Percentiles rank a stretch among this genome's conserved stretches.
Evolutionary conservation across 768 basidiomycete genomes (phyloP).

Genomic region (Rhodotorula babjevae): DNA sequence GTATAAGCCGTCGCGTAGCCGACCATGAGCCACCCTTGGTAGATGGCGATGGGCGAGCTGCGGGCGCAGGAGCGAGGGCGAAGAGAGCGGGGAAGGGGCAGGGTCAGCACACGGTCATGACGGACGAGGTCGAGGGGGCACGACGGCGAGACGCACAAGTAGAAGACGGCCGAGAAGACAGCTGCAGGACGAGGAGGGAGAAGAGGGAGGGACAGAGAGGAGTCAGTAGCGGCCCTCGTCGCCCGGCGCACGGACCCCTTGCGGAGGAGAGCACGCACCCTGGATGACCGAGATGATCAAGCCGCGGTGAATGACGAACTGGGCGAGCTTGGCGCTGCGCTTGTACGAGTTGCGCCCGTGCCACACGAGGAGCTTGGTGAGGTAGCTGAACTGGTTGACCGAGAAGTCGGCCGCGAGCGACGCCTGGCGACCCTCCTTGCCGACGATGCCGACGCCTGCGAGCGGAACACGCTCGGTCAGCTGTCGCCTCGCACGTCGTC

Average conservation of each 20-base stretch:
- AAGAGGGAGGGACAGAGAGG: background rate
- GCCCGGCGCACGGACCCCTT: too few relatives aligned
- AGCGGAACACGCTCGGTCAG: background rate
- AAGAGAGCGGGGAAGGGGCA: too few relatives aligned
- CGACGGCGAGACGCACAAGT: slow-evolving; percentile 39
- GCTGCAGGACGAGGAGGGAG: background rate
- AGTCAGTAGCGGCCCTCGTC: background rate
- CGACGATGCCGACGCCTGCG: slow-evolving; percentile 90
- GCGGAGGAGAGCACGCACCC: slow-evolving; percentile 62
- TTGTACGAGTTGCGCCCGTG: slow-evolving; percentile 98
- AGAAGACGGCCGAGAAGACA: slow-evolving; percentile 46
- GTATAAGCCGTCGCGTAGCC: slow-evolving; percentile 62
- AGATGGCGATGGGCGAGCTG: slow-evolving; percentile 87
- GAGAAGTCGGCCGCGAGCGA: slow-evolving; percentile 99
- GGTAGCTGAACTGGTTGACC: slow-evolving; percentile 89
- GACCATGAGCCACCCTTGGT: slow-evolving; percentile 96
- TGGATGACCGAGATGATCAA: slow-evolving; percentile 97
- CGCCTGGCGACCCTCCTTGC: slow-evolving; percentile 97
- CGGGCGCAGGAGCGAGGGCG: slow-evolving; percentile 43
- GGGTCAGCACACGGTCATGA: background rate
- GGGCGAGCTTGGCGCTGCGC: slow-evolving; percentile 92
- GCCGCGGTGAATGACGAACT: slow-evolving; percentile 82
- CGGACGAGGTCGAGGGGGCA: slow-evolving; percentile 18
- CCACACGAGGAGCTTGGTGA: slow-evolving; percentile 96
- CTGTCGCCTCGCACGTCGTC: too few relatives aligned